A percentile compares a stretch with the other conserved stretches of the same genome.
phyloP scores from a whole-genome alignment of 1,284 basidiomycete genomes.

The Gymnopus androsaceus region DNA sequence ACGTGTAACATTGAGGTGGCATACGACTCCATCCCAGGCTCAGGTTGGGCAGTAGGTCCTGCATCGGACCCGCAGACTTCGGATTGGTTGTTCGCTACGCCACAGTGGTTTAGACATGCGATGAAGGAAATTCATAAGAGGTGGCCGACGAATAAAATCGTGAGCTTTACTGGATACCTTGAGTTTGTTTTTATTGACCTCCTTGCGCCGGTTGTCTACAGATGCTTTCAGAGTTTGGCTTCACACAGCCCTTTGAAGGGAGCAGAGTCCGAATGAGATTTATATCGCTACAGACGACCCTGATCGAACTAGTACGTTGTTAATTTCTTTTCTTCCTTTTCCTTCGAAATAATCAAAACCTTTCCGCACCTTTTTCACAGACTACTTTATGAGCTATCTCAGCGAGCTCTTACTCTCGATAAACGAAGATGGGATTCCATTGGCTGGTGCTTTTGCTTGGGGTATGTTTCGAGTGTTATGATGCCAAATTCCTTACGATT shows the following conservation, averaged over 20 bases:
- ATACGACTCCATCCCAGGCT: conserved; percentile 5
- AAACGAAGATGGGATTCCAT: conserved; percentile 44
- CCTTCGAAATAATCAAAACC: not conserved
- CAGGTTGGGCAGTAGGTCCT: conserved; percentile 46
- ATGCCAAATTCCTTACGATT: conserved; percentile 25
- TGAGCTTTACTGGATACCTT: conserved; percentile 37
- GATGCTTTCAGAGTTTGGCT: conserved; percentile 50
- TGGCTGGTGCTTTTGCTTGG: conserved; percentile 46
- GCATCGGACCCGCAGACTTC: conserved; percentile 42
- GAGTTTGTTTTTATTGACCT: too few relatives aligned
- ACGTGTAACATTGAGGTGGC: conserved; percentile 37
- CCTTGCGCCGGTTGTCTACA: too few relatives aligned
- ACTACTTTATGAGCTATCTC: conserved; percentile 46
- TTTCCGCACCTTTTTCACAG: conserved; percentile 25
- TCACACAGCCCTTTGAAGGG: conserved; percentile 44
- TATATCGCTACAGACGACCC: conserved; percentile 48
- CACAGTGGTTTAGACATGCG: conserved; percentile 38
- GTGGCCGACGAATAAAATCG: conserved; percentile 50
- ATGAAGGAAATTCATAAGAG: conserved; percentile 38
- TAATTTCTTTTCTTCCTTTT: not conserved
- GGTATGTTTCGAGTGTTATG: conserved; percentile 27
- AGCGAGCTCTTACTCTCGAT: conserved; percentile 44
- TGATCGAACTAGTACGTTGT: conserved; percentile 41
- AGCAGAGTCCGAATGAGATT: conserved; percentile 35
- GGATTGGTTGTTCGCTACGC: conserved; percentile 45